A percentile compares a stretch with the other conserved stretches of the same genome.
phyloP scores from a whole-genome alignment of 2,329 filamentous ascomycete species.

The Tolypocladium sp. region DNA sequence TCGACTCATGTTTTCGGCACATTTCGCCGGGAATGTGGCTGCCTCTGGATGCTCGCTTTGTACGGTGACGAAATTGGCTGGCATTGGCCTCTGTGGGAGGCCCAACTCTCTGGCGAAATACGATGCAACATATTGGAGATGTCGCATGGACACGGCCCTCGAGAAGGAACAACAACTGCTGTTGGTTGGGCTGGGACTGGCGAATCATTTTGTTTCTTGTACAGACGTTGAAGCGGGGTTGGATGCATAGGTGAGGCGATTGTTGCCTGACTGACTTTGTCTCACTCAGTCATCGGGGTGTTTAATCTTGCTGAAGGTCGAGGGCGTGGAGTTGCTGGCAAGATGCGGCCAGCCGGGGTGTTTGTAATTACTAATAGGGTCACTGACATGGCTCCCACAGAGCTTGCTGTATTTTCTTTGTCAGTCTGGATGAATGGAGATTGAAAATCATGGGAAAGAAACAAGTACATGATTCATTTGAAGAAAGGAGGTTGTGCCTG shows the following conservation, averaged over 20 bases:
- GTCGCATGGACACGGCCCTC: background rate
- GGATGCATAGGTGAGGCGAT: background rate
- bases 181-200: background rate
- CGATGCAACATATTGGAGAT: background rate
- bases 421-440: background rate
- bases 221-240: conserved; percentile 5
- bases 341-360: background rate
- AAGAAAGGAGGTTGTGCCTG: background rate
- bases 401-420: conserved; percentile 5
- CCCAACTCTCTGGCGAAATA: background rate
- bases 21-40: background rate
- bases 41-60: background rate
- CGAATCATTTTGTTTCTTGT: conserved; percentile 1
- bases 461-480: background rate
- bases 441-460: background rate
- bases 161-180: background rate
- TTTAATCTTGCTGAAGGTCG: background rate
- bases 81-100: too few relatives aligned
- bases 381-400: conserved; percentile 5
- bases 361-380: background rate
- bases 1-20: background rate
- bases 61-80: background rate
- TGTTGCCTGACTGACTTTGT: background rate
- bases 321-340: background rate
- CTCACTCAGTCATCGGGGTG: background rate